Evolutionary conservation across 2,329 filamentous ascomycete genomes (phyloP), one percentile per base, ranked within the genome.

Genomic region (Fusarium graminum): DNA sequence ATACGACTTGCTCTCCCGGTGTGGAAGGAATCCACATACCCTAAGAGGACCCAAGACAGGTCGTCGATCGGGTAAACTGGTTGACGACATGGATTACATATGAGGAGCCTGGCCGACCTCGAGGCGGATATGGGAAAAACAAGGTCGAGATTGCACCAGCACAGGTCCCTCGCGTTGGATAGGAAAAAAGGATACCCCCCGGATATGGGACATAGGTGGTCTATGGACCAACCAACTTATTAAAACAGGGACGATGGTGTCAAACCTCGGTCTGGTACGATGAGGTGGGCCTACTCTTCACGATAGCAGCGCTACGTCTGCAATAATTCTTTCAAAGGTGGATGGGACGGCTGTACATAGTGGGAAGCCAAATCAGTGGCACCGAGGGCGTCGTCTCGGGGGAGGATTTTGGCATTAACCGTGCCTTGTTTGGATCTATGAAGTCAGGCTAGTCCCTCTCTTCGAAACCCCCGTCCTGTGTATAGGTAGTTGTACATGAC

Each of bases 401-500:
- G 70, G 59, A 68, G 57, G 69, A 62, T 64, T 58, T 57, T 58
- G 67, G 67, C 69, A 58, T 58, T 60, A 44, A 61, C 63, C 43
- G 50, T 72, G 63, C 52, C 65, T 59, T 54, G 59, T 51, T 69
- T 69, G 61, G 63, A 71, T 67, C 51, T 49, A 65, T 53, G 63
- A 66, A 65, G 68, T 53, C 53, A 63, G 65, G 62, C 62, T 61
- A 63, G 57, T 57, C 59, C 50, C 52, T 62, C 49, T 73, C 68
- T 72, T 67, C 63, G 45, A 57, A 56, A 60, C 65, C 68, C 65
- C 64, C 60, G 58, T 70, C 70, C 72, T 76, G 69, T 76, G 74
- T 76, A 75, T 78, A 76, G 74, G 73, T 77, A 79, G 75, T 73
- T 79, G 74, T 76, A 68, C 65, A 46, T 67, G 40, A 77, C 74